These are phyloP conservation scores for Umbelopsis sp. DNA, from an alignment of 192 early-diverging fungal genomes.

Conservation along the genomic window DNA sequence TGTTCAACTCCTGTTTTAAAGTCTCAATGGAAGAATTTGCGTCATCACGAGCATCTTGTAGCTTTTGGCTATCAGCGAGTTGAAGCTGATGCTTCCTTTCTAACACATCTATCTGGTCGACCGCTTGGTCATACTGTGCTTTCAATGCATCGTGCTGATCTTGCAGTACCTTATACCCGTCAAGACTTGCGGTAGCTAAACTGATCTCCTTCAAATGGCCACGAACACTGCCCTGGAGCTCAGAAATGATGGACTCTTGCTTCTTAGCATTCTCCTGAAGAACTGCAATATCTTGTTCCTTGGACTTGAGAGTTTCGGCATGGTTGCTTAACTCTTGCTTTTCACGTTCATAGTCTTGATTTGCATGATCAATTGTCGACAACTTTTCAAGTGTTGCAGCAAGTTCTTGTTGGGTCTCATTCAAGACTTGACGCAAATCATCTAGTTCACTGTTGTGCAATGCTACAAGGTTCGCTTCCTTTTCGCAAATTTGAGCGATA, in stretches of 20 bases:
- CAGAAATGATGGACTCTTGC: neutral
- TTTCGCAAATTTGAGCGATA: neutral
- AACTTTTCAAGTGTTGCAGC: neutral
- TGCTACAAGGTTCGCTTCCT: neutral
- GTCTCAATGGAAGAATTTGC: neutral
- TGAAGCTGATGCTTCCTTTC: neutral
- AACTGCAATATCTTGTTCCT: neutral
- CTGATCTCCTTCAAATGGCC: neutral
- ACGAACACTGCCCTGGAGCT: neutral
- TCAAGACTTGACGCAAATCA: neutral
- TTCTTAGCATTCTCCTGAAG: neutral
- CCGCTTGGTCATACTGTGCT: neutral
- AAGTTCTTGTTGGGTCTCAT: neutral
- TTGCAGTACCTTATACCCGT: neutral
- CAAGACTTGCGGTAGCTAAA: neutral
- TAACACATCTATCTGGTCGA: neutral
- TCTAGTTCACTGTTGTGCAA: neutral
- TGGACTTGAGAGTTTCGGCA: neutral
- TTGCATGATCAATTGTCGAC: neutral
- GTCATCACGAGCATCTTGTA: neutral
- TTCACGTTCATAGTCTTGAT: neutral
- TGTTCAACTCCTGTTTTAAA: slow-evolving; percentile 1
- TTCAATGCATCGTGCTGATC: neutral
- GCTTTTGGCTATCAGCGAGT: neutral
- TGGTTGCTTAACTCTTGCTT: neutral